Percentiles rank a stretch among this genome's conserved stretches.
phyloP scores from a whole-genome alignment of 371 early-diverging fungal species.

The Lichtheimia corymbifera region DNA sequence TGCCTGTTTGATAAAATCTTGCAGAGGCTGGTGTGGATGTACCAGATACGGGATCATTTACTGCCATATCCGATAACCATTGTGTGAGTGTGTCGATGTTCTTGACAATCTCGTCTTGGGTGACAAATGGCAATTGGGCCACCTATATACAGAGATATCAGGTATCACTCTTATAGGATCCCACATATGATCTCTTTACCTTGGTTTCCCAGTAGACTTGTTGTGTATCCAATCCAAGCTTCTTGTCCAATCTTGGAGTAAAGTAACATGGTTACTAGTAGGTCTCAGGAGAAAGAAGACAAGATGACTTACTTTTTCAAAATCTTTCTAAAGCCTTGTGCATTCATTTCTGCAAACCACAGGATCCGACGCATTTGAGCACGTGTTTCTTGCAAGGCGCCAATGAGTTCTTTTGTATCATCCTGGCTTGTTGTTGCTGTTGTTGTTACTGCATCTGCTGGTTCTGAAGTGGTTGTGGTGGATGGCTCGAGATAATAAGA shows the following conservation, averaged over 20 bases:
- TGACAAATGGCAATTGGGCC: conserved; percentile 37
- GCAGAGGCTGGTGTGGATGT: background rate
- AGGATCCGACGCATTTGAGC: conserved; percentile 60
- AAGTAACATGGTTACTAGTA: background rate
- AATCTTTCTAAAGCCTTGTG: conserved; percentile 68
- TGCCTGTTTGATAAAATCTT: background rate
- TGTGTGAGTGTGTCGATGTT: conserved; percentile 32
- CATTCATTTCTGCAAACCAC: conserved; percentile 69
- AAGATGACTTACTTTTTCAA: conserved; percentile 62
- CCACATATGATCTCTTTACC: conserved; percentile 14
- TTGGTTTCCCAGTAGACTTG: conserved; percentile 58
- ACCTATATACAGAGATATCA: conserved; percentile 17
- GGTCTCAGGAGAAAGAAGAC: background rate
- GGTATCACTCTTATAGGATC: too few species aligned
- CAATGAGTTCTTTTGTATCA: conserved; percentile 55
- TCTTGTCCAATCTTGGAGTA: conserved; percentile 64
- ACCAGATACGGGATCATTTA: background rate
- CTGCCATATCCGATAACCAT: conserved; percentile 25
- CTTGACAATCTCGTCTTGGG: conserved; percentile 25
- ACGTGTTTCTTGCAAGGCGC: conserved; percentile 61
- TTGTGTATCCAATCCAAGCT: conserved; percentile 47
- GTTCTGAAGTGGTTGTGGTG: background rate
- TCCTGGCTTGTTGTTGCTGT: conserved; percentile 16
- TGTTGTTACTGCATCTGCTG: background rate
- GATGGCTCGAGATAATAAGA: conserved; percentile 12